Conservation (phyloP, 169 alveolate species). For the Cryptosporidium baileyi region DNA sequence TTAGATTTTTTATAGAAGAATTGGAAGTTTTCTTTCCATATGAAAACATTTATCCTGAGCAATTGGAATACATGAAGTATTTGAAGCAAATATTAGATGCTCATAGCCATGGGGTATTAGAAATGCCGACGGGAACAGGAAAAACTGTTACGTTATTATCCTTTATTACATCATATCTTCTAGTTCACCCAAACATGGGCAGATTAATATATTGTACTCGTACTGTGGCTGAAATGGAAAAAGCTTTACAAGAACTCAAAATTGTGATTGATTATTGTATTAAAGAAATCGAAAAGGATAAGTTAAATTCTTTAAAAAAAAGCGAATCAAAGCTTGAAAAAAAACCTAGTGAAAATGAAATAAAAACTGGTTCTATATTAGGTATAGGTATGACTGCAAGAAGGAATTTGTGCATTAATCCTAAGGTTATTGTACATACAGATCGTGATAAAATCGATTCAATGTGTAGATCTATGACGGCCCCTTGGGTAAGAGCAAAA, state of each 20-base stretch:
- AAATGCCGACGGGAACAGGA: constrained; percentile 99
- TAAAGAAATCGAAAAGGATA: constrained; percentile 76
- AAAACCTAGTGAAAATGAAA: not conserved
- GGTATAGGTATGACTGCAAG: constrained; percentile 90
- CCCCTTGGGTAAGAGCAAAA: constrained; percentile 85
- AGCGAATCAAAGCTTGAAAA: too few species aligned
- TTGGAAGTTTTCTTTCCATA: constrained; percentile 93
- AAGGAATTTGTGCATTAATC: constrained; percentile 92
- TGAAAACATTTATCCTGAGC: constrained; percentile 93
- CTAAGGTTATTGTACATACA: constrained; percentile 84
- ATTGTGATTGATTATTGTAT: constrained; percentile 85
- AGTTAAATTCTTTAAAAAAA: not conserved
- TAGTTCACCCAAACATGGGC: constrained; percentile 84
- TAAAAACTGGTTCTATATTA: constrained; percentile 72
- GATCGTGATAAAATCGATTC: constrained; percentile 90
- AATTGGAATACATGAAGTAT: constrained; percentile 90
- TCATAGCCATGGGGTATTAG: constrained; percentile 95
- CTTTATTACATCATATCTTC: constrained; percentile 89
- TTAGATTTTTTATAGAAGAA: constrained; percentile 87
- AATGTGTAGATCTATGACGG: constrained; percentile 80
- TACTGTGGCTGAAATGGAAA: constrained; percentile 98
- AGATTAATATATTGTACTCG: constrained; percentile 91
- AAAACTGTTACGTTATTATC: constrained; percentile 95
- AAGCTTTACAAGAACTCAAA: constrained; percentile 93
- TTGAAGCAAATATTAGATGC: constrained; percentile 88